These are phyloP conservation scores for Scytalidium lignicola DNA, from an alignment of 2,329 filamentous ascomycete species.

Conservation along the genomic window DNA sequence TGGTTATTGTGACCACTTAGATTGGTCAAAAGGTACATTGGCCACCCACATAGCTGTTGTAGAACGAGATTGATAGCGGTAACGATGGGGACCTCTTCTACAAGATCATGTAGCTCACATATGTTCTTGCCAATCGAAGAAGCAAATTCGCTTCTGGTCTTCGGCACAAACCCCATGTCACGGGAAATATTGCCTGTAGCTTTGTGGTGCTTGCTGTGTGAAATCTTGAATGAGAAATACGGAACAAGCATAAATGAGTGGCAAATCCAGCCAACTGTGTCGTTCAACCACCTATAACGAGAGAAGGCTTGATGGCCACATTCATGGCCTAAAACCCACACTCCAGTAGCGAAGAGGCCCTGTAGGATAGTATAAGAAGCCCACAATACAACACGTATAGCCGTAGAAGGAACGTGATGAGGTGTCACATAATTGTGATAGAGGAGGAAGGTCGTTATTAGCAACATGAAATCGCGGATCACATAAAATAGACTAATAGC, in stretches of 20 bases:
- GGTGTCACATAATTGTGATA: constrained; percentile 89
- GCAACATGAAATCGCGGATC: constrained; percentile 67
- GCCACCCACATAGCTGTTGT: constrained; percentile 93
- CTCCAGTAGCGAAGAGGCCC: constrained; percentile 85
- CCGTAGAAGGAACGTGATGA: constrained; percentile 68
- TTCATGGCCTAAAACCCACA: constrained; percentile 97
- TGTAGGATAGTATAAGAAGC: constrained; percentile 67
- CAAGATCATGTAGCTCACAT: constrained; percentile 82
- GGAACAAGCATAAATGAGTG: constrained; percentile 88
- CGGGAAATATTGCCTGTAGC: constrained; percentile 94
- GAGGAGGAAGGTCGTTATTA: constrained; percentile 75
- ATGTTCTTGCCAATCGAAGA: constrained; percentile 65
- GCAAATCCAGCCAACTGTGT: constrained; percentile 85
- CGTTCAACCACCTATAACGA: constrained; percentile 82
- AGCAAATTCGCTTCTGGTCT: constrained; percentile 79
- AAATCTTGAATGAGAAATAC: constrained; percentile 99
- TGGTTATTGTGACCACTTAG: constrained; percentile 96
- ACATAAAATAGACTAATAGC: constrained; percentile 75
- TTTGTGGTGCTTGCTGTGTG: constrained; percentile 99
- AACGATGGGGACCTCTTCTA: constrained; percentile 88
- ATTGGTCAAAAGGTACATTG: constrained; percentile 84
- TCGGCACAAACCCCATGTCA: constrained; percentile 98
- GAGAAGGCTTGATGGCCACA: constrained; percentile 98
- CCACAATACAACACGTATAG: constrained; percentile 61
- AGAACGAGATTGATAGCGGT: constrained; percentile 68